These are phyloP conservation scores for Urochloa ruziziensis DNA, from an alignment of 176 grass and related monocot species.

Conservation along the genomic window DNA sequence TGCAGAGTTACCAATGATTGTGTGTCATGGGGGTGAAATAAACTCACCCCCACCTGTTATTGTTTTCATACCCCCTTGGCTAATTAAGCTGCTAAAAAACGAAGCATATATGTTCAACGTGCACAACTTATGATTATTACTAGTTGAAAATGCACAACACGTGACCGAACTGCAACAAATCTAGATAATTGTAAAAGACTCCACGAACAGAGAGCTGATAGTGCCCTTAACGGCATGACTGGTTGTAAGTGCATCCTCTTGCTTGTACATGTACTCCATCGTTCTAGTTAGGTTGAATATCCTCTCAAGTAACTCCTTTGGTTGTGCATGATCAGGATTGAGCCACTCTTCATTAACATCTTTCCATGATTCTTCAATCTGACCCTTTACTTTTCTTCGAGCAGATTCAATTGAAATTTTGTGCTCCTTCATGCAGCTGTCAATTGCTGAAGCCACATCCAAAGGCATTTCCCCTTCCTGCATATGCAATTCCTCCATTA, in stretches of 20 bases:
- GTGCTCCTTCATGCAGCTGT: not conserved
- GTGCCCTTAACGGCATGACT: not conserved
- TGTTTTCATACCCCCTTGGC: too few species aligned
- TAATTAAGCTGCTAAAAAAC: too few species aligned
- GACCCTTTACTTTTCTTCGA: not conserved
- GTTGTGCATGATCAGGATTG: not conserved
- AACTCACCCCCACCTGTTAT: too few species aligned
- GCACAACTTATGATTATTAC: too few species aligned
- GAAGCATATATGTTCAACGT: too few species aligned
- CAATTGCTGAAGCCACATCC: not conserved
- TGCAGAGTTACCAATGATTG: too few species aligned
- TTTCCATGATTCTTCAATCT: not conserved
- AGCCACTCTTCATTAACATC: not conserved
- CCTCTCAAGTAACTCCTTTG: not conserved
- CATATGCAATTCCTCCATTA: not conserved
- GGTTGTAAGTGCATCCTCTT: not conserved
- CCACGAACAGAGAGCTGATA: not conserved
- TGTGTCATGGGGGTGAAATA: too few species aligned
- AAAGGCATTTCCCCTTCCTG: not conserved
- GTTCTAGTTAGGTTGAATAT: slow-evolving; percentile 6
- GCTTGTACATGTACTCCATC: not conserved
- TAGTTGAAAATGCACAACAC: too few species aligned
- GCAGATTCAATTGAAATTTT: not conserved
- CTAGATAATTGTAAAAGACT: not conserved
- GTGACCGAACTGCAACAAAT: not conserved